phyloP scores from a whole-genome alignment of 805 yeast species.

The Ogataea allantospora region DNA sequence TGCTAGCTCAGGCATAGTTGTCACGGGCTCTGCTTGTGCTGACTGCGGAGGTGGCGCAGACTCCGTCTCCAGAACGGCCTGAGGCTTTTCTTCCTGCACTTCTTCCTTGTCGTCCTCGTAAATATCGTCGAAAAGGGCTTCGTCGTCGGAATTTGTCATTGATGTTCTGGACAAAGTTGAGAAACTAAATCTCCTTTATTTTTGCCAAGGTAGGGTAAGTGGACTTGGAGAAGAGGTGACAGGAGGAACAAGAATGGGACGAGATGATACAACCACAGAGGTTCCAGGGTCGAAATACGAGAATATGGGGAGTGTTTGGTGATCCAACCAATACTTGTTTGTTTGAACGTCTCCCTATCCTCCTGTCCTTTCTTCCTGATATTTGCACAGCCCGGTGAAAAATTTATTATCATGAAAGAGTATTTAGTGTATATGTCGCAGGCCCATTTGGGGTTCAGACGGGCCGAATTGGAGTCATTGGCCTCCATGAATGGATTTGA shows the following conservation, averaged over 20 bases:
- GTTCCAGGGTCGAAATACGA: neutral
- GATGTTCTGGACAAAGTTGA: slow-evolving; percentile 6
- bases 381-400: slow-evolving; percentile 12
- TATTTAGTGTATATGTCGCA: slow-evolving; percentile 86
- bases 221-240: neutral
- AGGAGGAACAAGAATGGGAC: neutral
- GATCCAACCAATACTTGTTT: no score
- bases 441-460: slow-evolving; percentile 72
- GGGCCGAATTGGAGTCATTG: slow-evolving; percentile 79
- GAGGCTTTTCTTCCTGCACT: slow-evolving; percentile 12
- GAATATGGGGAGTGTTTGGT: no score
- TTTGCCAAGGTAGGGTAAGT: slow-evolving; percentile 6
- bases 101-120: slow-evolving; percentile 42
- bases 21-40: slow-evolving; percentile 15
- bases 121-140: slow-evolving; percentile 90
- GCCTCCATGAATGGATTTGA: slow-evolving; percentile 61
- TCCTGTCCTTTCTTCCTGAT: neutral
- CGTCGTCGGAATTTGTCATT: slow-evolving; percentile 79
- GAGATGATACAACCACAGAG: neutral
- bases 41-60: slow-evolving; percentile 14
- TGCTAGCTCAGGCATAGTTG: slow-evolving; percentile 8
- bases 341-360: neutral
- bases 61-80: slow-evolving; percentile 2
- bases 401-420: slow-evolving; percentile 40
- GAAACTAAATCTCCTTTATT: slow-evolving; percentile 1